A percentile compares a stretch with the other conserved stretches of the same genome.
Evolutionary conservation across 257 asterid genomes (phyloP).

Genomic region (Avicennia marina): DNA sequence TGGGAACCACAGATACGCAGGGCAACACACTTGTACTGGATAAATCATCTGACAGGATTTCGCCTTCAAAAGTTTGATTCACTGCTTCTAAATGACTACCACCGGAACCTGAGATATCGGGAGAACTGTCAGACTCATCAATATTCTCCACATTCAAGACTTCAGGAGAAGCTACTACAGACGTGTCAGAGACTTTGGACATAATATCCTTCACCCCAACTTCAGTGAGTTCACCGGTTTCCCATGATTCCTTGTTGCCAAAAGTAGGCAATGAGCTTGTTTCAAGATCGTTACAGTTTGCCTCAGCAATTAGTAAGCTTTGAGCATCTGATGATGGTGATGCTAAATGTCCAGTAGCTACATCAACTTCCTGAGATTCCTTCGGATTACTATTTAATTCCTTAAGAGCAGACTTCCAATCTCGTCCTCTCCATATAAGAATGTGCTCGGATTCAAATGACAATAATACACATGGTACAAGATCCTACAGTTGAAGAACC

Average conservation of each 20-base stretch:
- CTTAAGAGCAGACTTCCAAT: constrained; percentile 62
- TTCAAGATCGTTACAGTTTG: constrained; percentile 23
- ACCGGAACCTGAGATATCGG: constrained; percentile 2
- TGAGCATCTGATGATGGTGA: too few species aligned
- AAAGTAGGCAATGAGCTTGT: constrained; percentile 16
- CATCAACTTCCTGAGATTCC: constrained; percentile 25
- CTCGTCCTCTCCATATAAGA: constrained; percentile 82
- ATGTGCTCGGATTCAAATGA: constrained; percentile 84
- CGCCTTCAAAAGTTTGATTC: constrained; percentile 16
- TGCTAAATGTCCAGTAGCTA: too few species aligned
- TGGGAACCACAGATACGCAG: too few species aligned
- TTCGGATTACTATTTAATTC: constrained; percentile 27
- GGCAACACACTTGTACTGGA: too few species aligned
- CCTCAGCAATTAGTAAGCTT: too few species aligned
- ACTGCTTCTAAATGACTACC: constrained; percentile 16
- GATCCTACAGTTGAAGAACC: constrained; percentile 59
- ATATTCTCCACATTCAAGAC: constrained; percentile 13
- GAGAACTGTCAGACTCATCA: constrained; percentile 17
- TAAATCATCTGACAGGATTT: constrained; percentile 20
- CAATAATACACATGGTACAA: constrained; percentile 85
- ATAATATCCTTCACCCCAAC: too few species aligned
- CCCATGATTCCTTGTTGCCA: too few species aligned
- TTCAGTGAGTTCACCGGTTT: constrained; percentile 6
- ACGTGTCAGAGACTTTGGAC: constrained; percentile 4
- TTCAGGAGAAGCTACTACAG: constrained; percentile 23